phyloP scores from a whole-genome alignment of 139 green algal genomes.

The Picocystis salinarum region DNA sequence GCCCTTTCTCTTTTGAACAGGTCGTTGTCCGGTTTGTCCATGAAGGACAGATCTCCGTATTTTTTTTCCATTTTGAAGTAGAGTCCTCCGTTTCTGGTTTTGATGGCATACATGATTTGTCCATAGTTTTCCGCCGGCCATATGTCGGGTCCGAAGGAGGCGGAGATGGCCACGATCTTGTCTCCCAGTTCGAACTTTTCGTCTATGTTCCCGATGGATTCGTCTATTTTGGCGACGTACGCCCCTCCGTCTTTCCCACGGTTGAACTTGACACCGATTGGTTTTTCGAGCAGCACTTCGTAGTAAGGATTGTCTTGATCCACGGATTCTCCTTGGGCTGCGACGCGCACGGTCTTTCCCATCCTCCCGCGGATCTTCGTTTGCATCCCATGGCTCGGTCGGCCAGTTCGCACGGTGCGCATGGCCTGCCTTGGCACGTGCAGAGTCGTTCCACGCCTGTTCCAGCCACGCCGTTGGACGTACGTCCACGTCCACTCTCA shows the following conservation, averaged over 20 bases:
- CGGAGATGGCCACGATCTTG: constrained; percentile 66
- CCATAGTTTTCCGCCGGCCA: constrained; percentile 89
- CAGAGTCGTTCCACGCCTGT: no score
- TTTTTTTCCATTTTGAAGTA: constrained; percentile 76
- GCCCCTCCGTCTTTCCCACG: constrained; percentile 69
- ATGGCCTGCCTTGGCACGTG: no score
- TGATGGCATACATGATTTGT: constrained; percentile 92
- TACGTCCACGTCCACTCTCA: no score
- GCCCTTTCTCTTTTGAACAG: constrained; percentile 53
- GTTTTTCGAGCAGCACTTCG: constrained; percentile 68
- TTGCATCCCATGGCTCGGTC: no score
- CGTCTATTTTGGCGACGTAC: constrained; percentile 52
- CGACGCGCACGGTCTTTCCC: no score
- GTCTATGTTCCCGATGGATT: constrained; percentile 47
- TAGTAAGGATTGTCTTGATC: not conserved
- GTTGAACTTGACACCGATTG: constrained; percentile 73
- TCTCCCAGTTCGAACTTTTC: constrained; percentile 10
- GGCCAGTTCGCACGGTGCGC: no score
- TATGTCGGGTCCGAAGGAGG: constrained; percentile 88
- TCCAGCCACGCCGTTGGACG: no score
- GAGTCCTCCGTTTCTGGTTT: constrained; percentile 75
- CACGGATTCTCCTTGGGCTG: no score
- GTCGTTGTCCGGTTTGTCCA: constrained; percentile 44
- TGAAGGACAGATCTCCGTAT: constrained; percentile 53
- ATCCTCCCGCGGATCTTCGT: no score